A percentile compares a stretch with the other conserved stretches of the same genome.
Conservation (phyloP, 257 asterid species). For the Nemophila menziesii region DNA sequence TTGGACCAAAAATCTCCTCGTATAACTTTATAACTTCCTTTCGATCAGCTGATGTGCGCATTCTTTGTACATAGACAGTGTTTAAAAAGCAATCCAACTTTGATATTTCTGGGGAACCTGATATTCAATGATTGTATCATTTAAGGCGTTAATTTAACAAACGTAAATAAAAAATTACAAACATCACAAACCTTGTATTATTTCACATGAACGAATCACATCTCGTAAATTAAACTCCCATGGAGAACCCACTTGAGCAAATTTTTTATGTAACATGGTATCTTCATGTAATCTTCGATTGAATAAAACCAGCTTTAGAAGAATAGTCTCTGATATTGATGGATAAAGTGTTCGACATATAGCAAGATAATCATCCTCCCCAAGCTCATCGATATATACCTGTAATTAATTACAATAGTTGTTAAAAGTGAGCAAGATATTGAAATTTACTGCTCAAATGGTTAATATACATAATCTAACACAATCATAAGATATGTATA, state of each 20-base stretch:
- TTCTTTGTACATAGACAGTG: conserved; percentile 80
- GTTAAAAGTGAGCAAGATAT: background rate
- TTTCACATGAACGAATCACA: conserved; percentile 84
- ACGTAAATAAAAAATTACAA: background rate
- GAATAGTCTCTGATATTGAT: conserved; percentile 38
- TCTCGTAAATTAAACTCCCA: conserved; percentile 99
- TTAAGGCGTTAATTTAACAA: conserved; percentile 4
- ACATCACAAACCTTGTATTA: conserved; percentile 46
- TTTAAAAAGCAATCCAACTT: conserved; percentile 62
- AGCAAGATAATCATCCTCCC: conserved; percentile 68
- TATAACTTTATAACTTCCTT: conserved; percentile 57
- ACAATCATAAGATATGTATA: conserved; percentile 3
- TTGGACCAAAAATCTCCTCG: conserved; percentile 50
- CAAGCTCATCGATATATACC: conserved; percentile 92
- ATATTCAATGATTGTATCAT: conserved; percentile 8
- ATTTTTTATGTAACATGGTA: conserved; percentile 57
- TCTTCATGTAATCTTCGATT: conserved; percentile 71
- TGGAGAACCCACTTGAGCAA: conserved; percentile 91
- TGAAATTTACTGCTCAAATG: background rate
- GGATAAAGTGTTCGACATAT: conserved; percentile 71
- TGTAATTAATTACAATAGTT: conserved; percentile 16
- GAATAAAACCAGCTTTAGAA: conserved; percentile 47
- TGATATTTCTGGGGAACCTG: conserved; percentile 51
- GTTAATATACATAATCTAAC: background rate
- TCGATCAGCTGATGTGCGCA: conserved; percentile 81